A percentile compares a stretch with the other conserved stretches of the same genome.
These are phyloP conservation scores for Trametes meyenii DNA, from an alignment of 768 basidiomycete genomes.

Conservation along the genomic window DNA sequence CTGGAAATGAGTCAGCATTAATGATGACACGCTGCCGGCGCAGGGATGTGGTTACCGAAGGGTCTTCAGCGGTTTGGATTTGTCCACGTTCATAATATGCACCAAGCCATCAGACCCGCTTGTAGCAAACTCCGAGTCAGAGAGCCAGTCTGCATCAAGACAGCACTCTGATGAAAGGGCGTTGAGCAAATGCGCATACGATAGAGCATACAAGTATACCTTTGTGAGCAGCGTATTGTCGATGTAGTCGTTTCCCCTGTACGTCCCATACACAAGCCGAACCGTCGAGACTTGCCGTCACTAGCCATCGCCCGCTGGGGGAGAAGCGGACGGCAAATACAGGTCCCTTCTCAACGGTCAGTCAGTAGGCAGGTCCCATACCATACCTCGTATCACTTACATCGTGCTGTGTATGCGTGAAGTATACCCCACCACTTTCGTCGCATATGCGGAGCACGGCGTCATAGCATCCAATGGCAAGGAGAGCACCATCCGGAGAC, in stretches of 20 bases:
- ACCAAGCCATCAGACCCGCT: constrained; percentile 72
- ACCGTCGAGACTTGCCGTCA: constrained; percentile 78
- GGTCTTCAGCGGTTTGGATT: constrained; percentile 57
- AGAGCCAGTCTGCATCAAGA: constrained; percentile 80
- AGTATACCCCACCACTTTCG: constrained; percentile 61
- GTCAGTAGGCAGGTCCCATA: constrained; percentile 7
- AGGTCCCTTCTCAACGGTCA: constrained; percentile 60
- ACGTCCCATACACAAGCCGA: constrained; percentile 83
- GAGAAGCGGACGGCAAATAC: constrained; percentile 83
- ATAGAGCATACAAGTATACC: constrained; percentile 42
- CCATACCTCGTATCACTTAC: constrained; percentile 40
- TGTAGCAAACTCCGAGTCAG: constrained; percentile 69
- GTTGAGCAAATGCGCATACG: not conserved
- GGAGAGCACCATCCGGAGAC: constrained; percentile 70
- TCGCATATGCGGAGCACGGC: constrained; percentile 69
- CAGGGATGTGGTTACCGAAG: constrained; percentile 47
- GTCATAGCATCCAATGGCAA: constrained; percentile 82
- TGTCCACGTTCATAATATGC: constrained; percentile 60
- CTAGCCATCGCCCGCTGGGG: constrained; percentile 67
- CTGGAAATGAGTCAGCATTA: constrained; percentile 35
- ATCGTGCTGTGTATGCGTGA: constrained; percentile 65
- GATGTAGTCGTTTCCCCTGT: constrained; percentile 56
- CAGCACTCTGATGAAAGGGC: constrained; percentile 59
- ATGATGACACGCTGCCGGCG: not conserved
- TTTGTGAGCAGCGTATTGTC: constrained; percentile 66